These are phyloP conservation scores for Pythium oligandrum DNA, from an alignment of 352 stramenopile genomes.

Conservation along the genomic window DNA sequence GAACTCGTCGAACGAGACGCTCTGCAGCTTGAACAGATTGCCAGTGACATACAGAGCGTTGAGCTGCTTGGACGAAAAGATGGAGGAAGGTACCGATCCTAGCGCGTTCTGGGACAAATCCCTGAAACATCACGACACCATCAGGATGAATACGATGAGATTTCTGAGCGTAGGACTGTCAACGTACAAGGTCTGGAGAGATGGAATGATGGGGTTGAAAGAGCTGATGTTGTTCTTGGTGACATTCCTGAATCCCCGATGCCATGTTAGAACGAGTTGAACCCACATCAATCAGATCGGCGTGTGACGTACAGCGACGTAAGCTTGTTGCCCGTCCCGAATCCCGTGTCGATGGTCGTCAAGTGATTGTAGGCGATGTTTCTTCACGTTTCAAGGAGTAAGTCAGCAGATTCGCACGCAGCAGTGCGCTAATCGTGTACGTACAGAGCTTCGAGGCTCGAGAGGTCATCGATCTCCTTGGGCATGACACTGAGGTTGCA, in stretches of 20 bases:
- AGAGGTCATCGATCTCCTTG: constrained; percentile 34
- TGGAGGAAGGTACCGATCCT: constrained; percentile 31
- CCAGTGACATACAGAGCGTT: constrained; percentile 36
- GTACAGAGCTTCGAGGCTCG: constrained; percentile 40
- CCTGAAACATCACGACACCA: constrained; percentile 11
- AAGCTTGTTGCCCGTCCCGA: constrained; percentile 26
- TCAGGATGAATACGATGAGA: neutral
- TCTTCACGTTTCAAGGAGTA: constrained; percentile 11
- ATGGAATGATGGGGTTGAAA: constrained; percentile 34
- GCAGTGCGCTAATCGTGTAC: neutral
- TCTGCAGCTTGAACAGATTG: constrained; percentile 56
- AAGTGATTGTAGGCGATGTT: constrained; percentile 48
- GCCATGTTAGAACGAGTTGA: neutral
- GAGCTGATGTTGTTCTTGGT: constrained; percentile 36
- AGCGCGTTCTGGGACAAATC: constrained; percentile 54
- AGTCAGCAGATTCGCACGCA: too few relatives aligned
- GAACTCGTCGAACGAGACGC: constrained; percentile 46
- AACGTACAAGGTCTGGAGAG: constrained; percentile 39
- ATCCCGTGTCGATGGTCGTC: constrained; percentile 20
- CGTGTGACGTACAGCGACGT: constrained; percentile 32
- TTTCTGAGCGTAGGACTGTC: neutral
- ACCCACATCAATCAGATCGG: neutral
- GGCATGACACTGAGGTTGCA: constrained; percentile 42
- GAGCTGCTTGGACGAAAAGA: constrained; percentile 44
- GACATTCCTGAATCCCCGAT: constrained; percentile 29